phyloP scores from a whole-genome alignment of 2,329 filamentous ascomycete species.

The Fusarium luffae region DNA sequence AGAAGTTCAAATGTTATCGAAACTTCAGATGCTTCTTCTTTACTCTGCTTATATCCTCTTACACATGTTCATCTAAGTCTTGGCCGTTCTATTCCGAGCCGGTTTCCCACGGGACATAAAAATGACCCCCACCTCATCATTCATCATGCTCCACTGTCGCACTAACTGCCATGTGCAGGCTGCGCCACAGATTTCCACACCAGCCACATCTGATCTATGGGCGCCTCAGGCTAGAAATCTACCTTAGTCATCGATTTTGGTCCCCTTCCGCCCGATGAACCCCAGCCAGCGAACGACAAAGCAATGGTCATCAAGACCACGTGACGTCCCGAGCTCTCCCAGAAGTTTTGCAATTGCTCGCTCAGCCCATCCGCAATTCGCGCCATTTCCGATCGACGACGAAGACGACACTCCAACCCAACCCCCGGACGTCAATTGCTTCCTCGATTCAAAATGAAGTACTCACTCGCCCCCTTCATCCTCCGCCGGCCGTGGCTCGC shows the following conservation, averaged over 20 bases:
- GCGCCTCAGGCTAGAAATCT: background rate
- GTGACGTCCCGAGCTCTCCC: conserved; percentile 50
- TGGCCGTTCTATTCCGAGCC: conserved; percentile 42
- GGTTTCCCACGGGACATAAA: conserved; percentile 38
- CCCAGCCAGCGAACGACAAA: conserved; percentile 37
- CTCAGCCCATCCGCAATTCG: conserved; percentile 52
- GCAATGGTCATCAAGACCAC: conserved; percentile 49
- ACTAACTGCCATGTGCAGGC: conserved; percentile 1
- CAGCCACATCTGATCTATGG: background rate
- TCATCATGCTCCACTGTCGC: background rate
- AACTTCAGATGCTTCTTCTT: background rate
- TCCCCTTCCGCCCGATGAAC: conserved; percentile 33
- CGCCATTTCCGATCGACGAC: conserved; percentile 47
- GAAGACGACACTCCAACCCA: conserved; percentile 32
- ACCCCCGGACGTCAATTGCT: conserved; percentile 44
- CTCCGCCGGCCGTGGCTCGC: conserved; percentile 87
- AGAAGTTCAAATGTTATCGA: background rate
- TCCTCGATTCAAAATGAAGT: conserved; percentile 68
- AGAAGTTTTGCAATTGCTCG: conserved; percentile 45
- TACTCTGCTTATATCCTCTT: background rate
- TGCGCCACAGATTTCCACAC: background rate
- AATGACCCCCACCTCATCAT: conserved; percentile 36
- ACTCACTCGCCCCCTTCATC: conserved; percentile 79
- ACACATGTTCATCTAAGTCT: background rate
- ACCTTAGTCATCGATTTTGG: conserved; percentile 7